Base-by-base conservation (phyloP, 2,329 filamentous ascomycete species). In the Claviceps capensis region DNA sequence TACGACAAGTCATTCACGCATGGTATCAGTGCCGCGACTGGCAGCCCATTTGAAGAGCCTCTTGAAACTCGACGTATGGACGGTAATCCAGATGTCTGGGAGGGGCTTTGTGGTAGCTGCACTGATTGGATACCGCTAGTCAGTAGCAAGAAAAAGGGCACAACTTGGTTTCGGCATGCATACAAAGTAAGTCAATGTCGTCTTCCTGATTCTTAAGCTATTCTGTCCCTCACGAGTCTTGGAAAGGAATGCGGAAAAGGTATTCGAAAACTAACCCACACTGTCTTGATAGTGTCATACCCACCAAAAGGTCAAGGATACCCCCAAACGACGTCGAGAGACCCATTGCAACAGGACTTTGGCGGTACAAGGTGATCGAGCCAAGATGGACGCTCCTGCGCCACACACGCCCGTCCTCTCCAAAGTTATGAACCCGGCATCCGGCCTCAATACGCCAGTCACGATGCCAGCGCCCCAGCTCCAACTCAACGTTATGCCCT, bases 1-100 rank as follows among this genome's bases (percentile, higher is more conserved):
- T 94, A 94, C 67, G 88, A 94, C 71, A 91, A 93, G 73, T 87
- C 84, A 53, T 94, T 93, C 65, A 88, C 85, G 2, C 88, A 94
- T 62, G 88, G 88, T 48, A 88, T 94, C 65, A 88, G 85, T 62
- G 87, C 86, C 30, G 83, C 85, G 4, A 91, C 87, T 0, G 87
- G 88, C 23, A 82, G 77, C 56, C 80, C 83, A 3, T 91, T 93
- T 69, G 82, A 87, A 63, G 82, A 85, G 58, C 88, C 88, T 2
- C 79, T 85, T 55, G 78, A 88, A 61, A 86, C 81, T 22, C 74
- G 86, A 53, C 77, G 86, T 48, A 88, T 86, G 72, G 85, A 89
- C 63, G 83, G 85, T 41, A 90, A 88, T 61, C 81, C 86, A 3
- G 86, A 88, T 62, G 84, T 88, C 3, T 88, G 84, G 83, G 86